Percentiles rank a stretch among this genome's conserved stretches.
Evolutionary conservation across 306 rosid genomes (phyloP).

Genomic region (Cucurbita moschata): DNA sequence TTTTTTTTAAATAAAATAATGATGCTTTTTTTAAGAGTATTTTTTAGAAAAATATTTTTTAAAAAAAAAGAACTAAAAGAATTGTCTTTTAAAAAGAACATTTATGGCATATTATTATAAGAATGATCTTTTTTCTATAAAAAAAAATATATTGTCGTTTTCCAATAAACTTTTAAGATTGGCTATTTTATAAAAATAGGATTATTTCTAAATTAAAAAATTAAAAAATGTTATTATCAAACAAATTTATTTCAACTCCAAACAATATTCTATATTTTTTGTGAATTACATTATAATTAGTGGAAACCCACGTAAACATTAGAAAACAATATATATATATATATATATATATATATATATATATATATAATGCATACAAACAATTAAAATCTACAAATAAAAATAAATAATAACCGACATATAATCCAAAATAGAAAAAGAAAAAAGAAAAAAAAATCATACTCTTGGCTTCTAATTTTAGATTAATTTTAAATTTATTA

Average conservation of each 20-base stretch:
- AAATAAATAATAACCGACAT: background rate
- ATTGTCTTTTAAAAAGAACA: background rate
- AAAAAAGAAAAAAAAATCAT: no score
- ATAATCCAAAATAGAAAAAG: background rate
- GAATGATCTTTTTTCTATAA: background rate
- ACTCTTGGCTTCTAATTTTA: background rate
- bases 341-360: no score
- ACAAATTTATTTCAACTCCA: background rate
- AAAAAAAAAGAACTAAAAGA: background rate
- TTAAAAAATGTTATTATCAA: background rate
- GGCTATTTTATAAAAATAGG: background rate
- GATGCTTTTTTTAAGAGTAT: no score
- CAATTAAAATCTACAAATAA: no score
- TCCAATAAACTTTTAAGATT: background rate
- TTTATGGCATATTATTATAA: background rate
- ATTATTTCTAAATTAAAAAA: no score
- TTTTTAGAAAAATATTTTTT: no score
- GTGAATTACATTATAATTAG: no score
- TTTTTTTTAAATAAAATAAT: no score
- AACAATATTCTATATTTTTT: background rate
- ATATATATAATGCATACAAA: no score
- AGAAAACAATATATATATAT: no score
- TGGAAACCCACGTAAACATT: background rate
- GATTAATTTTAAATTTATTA: background rate
- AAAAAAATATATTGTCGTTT: no score